A percentile compares a stretch with the other conserved stretches of the same genome.
phyloP scores from a whole-genome alignment of 2,329 filamentous ascomycete genomes.

The Daldinia sp. region DNA sequence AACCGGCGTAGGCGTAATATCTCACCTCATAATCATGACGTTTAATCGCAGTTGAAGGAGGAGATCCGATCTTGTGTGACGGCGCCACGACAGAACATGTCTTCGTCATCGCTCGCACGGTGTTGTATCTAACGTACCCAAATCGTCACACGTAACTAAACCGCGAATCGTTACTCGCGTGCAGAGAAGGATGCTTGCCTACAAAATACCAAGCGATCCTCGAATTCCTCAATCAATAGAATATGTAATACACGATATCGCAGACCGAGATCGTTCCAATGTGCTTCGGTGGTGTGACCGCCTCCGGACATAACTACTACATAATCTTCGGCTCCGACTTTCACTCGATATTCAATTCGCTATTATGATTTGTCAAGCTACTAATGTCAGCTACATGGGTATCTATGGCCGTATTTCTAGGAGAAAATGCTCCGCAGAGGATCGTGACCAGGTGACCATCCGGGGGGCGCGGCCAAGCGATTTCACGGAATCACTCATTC shows the following conservation, averaged over 20 bases:
- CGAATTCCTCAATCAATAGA: background rate
- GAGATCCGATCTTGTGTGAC: constrained; percentile 11
- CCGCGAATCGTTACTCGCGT: background rate
- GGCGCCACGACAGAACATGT: constrained; percentile 5
- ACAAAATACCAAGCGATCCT: background rate
- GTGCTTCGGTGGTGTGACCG: constrained; percentile 9
- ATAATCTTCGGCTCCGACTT: constrained; percentile 4
- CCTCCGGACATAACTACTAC: constrained; percentile 25
- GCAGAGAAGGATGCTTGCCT: background rate
- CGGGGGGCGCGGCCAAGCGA: constrained; percentile 15
- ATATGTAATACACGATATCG: background rate
- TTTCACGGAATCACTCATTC: background rate
- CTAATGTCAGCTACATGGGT: constrained; percentile 9
- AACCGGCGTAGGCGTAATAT: background rate
- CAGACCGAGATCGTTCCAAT: background rate
- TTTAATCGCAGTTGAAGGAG: background rate
- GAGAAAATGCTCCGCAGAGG: constrained; percentile 25
- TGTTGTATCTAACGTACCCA: background rate
- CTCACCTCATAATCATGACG: constrained; percentile 1
- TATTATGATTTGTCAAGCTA: constrained; percentile 15
- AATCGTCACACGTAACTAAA: background rate
- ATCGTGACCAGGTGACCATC: constrained; percentile 25
- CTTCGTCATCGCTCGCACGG: constrained; percentile 10
- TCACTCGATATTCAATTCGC: constrained; percentile 1
- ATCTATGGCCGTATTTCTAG: background rate